These are phyloP conservation scores for Starmerella bombi DNA, from an alignment of 805 yeast genomes.

Conservation along the genomic window DNA sequence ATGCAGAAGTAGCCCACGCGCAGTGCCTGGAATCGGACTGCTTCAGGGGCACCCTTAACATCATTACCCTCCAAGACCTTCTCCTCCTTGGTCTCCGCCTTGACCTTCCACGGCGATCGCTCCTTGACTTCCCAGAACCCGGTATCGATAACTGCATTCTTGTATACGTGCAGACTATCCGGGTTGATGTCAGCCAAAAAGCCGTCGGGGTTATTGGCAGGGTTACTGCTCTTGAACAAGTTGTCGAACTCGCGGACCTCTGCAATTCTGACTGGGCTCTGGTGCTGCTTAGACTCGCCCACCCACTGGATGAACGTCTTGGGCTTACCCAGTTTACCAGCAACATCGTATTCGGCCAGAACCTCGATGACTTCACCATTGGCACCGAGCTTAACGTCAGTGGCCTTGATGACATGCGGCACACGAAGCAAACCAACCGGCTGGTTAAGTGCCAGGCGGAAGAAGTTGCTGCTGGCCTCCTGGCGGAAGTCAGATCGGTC, in stretches of 20 bases:
- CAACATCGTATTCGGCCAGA: constrained; percentile 68
- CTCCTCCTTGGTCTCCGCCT: constrained; percentile 40
- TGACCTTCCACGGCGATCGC: constrained; percentile 59
- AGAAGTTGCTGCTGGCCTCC: constrained; percentile 53
- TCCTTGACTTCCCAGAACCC: constrained; percentile 54
- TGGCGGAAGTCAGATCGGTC: constrained; percentile 79
- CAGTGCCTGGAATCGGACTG: constrained; percentile 95
- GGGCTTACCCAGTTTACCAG: constrained; percentile 49
- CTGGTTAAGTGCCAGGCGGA: constrained; percentile 87
- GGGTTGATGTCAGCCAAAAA: constrained; percentile 72
- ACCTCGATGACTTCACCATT: constrained; percentile 55
- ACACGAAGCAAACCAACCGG: constrained; percentile 90
- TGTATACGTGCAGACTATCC: constrained; percentile 56
- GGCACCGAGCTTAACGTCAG: constrained; percentile 48
- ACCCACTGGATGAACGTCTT: constrained; percentile 97
- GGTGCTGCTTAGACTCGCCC: constrained; percentile 49
- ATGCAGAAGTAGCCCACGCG: constrained; percentile 91
- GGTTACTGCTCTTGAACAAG: constrained; percentile 83
- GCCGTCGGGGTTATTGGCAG: constrained; percentile 77
- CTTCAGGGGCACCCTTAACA: constrained; percentile 47
- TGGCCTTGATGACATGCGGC: constrained; percentile 66
- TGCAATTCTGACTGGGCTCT: constrained; percentile 49
- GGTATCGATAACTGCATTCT: constrained; percentile 61
- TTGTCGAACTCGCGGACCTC: constrained; percentile 83
- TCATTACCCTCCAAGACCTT: constrained; percentile 52